phyloP scores from a whole-genome alignment of 2,329 filamentous ascomycete genomes.

The Colletotrichum scovillei region DNA sequence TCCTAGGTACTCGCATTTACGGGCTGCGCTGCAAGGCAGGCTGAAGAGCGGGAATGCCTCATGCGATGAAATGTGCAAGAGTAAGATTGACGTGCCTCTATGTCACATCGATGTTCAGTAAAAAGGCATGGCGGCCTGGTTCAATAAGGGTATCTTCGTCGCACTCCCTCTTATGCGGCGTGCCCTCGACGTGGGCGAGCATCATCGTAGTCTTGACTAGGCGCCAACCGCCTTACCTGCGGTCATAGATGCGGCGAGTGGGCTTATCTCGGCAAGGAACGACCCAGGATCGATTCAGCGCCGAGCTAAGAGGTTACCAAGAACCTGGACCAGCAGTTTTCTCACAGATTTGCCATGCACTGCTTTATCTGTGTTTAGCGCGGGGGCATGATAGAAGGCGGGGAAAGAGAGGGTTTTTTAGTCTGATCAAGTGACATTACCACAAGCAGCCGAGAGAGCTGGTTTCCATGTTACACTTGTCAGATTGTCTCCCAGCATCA shows the following conservation, averaged over 20 bases:
- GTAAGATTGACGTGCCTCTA: neutral
- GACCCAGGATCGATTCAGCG: neutral
- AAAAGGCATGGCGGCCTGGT: neutral
- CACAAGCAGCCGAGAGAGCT: neutral
- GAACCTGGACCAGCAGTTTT: neutral
- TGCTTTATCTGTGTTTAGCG: neutral
- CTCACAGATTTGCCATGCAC: neutral
- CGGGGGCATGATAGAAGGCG: neutral
- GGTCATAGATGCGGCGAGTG: neutral
- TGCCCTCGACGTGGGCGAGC: neutral
- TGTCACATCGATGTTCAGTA: neutral
- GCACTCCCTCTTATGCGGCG: neutral
- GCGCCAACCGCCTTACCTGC: neutral
- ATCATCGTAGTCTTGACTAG: neutral
- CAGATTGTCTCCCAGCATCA: neutral
- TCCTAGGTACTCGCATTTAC: neutral
- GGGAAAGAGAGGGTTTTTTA: neutral
- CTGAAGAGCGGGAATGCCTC: neutral
- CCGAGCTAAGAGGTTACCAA: neutral
- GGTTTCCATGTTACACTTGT: neutral
- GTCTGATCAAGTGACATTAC: neutral
- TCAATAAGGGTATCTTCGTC: neutral
- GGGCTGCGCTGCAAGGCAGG: neutral
- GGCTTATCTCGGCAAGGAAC: neutral
- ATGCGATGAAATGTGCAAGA: neutral